Evolutionary conservation across 768 basidiomycete genomes (phyloP), one percentile per base, ranked within the genome.

Genomic region (Vararia minispora): DNA sequence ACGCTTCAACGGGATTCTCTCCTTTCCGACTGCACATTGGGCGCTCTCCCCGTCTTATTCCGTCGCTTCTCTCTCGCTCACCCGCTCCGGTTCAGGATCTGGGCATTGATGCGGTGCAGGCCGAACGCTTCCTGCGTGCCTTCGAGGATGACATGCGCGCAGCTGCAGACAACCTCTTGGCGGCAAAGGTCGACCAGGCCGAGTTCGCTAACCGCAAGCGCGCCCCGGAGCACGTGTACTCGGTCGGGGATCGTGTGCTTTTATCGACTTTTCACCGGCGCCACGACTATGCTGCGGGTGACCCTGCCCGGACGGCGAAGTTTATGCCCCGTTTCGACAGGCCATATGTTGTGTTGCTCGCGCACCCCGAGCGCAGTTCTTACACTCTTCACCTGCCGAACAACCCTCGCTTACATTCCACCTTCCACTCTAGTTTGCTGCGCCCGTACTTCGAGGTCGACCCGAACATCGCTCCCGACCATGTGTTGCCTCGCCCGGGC

Each of bases 311-410:
- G 0, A 61, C 60, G 0, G 63, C 61, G 0, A 71, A 71, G 37
- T 67, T 68, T 37, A 61, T 71, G 52, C 61, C 63, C 0, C 39
- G 49, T 0, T 61, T 33, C 13, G 59, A 68, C 34, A 50, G 56
- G 3, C 52, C 45, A 3, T 54, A 49, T 40, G 35, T 12, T 0
- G 40, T 54, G 40, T 6, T 25, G 42, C 6, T 55, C 42, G 23
- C 48, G 2, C 33, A 26, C 28, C 44, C 48, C 0, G 42, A 46
- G 3, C 32, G 33, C 7, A 46, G 47, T 2, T 30, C 43, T 2
- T 58, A 57, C 41, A 46, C 43, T 2, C 36, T 37, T 7, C 26
- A 27, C 17, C 13, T 37, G 0, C 36, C 36, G 8, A 7, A 7
- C 5, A n/a, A 7, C 2, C 17, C 36, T n/a, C 27, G 18, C 17